Evolutionary conservation across 768 basidiomycete genomes (phyloP).

Genomic region (Leccinum pellstonianum): DNA sequence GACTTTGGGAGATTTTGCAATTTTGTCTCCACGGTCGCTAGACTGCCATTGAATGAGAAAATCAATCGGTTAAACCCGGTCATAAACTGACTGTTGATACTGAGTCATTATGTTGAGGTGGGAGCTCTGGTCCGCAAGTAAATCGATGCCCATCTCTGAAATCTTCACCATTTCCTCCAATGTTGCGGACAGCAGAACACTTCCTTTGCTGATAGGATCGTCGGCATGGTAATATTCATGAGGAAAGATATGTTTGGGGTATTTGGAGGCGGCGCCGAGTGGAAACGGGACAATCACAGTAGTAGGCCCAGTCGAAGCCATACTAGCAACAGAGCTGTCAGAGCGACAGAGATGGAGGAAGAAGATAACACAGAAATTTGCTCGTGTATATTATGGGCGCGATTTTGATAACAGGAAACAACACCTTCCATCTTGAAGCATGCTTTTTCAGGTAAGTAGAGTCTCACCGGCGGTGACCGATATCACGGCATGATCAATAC

Average conservation of each 20-base stretch:
- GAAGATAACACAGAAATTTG: neutral
- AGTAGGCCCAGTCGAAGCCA: neutral
- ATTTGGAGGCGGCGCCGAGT: neutral
- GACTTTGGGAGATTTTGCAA: constrained; percentile 1
- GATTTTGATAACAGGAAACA: neutral
- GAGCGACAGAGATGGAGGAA: neutral
- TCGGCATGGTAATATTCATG: neutral
- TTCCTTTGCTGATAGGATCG: constrained; percentile 1
- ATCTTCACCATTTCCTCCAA: constrained; percentile 7
- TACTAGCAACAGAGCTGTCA: neutral
- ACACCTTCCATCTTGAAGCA: neutral
- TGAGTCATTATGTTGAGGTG: neutral
- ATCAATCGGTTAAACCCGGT: too few relatives aligned
- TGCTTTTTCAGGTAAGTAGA: neutral
- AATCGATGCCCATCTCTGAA: neutral
- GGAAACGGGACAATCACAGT: neutral
- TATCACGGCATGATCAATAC: too few relatives aligned
- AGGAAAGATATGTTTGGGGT: neutral
- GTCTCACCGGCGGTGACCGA: neutral
- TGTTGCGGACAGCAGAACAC: constrained; percentile 2
- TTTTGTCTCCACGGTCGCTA: neutral
- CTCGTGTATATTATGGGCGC: too few relatives aligned
- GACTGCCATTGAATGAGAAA: neutral
- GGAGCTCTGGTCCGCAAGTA: neutral
- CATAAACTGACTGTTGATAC: too few relatives aligned